Conservation (phyloP, 257 asterid species). For the Rehmannia glutinosa region DNA sequence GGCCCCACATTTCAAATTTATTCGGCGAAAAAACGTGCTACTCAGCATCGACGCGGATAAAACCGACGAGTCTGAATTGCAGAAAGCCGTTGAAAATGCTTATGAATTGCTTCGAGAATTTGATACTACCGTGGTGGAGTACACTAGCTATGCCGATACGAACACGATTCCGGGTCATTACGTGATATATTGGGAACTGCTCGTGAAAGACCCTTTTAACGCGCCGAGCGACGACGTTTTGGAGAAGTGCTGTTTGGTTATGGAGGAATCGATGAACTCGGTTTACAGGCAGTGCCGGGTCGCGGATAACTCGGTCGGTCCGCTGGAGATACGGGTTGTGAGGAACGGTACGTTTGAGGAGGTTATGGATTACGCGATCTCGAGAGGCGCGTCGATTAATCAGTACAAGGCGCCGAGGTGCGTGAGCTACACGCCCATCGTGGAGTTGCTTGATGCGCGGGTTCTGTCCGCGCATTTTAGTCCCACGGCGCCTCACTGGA, state of each 20-base stretch:
- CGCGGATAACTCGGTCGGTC: conserved; percentile 39
- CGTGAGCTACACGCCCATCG: conserved; percentile 37
- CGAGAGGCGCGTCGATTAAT: conserved; percentile 40
- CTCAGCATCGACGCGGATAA: conserved; percentile 42
- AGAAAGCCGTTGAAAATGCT: conserved; percentile 32
- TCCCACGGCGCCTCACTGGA: conserved; percentile 28
- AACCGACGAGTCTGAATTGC: conserved; percentile 40
- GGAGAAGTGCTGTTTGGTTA: conserved; percentile 30
- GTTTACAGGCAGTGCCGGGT: conserved; percentile 41
- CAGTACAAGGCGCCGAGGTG: conserved; percentile 49
- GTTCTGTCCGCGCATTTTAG: conserved; percentile 29
- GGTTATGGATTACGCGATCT: conserved; percentile 42
- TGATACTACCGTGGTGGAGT: conserved; percentile 22
- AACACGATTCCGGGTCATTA: conserved; percentile 38
- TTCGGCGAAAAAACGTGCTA: conserved; percentile 34
- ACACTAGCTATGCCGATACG: conserved; percentile 34
- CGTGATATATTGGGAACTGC: conserved; percentile 35
- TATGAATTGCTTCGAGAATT: conserved; percentile 5
- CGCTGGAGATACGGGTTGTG: conserved; percentile 37
- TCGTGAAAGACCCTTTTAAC: conserved; percentile 1
- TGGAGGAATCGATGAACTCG: conserved; percentile 39
- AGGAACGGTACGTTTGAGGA: conserved; percentile 39
- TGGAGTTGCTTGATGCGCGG: conserved; percentile 30
- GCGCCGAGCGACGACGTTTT: conserved; percentile 16
- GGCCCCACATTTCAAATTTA: conserved; percentile 39